These are phyloP conservation scores for Suillus plorans DNA, from an alignment of 768 basidiomycete genomes.

Conservation along the genomic window DNA sequence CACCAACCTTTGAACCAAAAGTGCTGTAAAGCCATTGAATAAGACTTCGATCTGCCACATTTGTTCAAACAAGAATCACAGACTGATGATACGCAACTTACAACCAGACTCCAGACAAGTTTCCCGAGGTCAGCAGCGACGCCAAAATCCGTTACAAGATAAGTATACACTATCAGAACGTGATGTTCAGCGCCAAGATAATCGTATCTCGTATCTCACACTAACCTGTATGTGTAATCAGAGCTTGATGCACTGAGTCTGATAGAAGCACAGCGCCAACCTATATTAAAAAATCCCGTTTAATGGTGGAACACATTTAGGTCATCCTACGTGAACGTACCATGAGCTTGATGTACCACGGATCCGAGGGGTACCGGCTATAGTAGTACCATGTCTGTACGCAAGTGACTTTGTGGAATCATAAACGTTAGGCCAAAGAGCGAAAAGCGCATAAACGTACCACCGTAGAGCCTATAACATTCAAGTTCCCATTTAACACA, in stretches of 20 bases:
- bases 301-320: background rate
- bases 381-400: conserved; percentile 59
- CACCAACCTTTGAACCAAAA: conserved; percentile 43
- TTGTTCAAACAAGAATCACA: conserved; percentile 6
- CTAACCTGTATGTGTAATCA: conserved; percentile 53
- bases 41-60: conserved; percentile 43
- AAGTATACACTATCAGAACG: conserved; percentile 42
- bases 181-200: conserved; percentile 1
- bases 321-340: conserved; percentile 29
- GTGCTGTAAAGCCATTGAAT: conserved; percentile 49
- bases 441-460: conserved; percentile 27
- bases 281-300: conserved; percentile 27
- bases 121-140: conserved; percentile 24
- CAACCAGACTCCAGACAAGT: conserved; percentile 39
- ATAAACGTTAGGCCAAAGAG: background rate
- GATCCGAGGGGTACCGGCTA: conserved; percentile 45
- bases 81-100: conserved; percentile 9
- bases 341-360: conserved; percentile 46
- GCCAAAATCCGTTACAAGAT: conserved; percentile 44
- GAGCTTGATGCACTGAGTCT: conserved; percentile 52
- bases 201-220: background rate
- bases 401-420: conserved; percentile 41
- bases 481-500: background rate
- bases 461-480: conserved; percentile 46
- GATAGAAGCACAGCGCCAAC: conserved; percentile 48